A percentile compares a stretch with the other conserved stretches of the same genome.
Conservation (phyloP, 192 early-diverging fungal species). For the Umbelopsis vinacea region DNA sequence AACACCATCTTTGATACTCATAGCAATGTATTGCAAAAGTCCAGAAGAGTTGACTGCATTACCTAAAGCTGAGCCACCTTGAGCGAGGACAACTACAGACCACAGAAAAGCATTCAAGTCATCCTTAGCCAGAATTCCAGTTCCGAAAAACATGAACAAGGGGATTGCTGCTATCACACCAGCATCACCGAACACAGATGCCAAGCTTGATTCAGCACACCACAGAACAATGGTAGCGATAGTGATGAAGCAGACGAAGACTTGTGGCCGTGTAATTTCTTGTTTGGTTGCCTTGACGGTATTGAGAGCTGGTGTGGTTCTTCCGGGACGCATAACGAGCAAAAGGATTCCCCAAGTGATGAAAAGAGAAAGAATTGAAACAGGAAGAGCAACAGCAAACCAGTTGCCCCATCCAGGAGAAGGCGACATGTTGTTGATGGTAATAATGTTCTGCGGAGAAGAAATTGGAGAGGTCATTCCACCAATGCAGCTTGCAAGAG, state of each 20-base stretch:
- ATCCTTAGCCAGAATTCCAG: slow-evolving; percentile 71
- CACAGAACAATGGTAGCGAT: slow-evolving; percentile 70
- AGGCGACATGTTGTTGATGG: slow-evolving; percentile 76
- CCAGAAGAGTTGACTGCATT: slow-evolving; percentile 75
- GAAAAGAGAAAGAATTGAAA: slow-evolving; percentile 66
- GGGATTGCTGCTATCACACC: slow-evolving; percentile 75
- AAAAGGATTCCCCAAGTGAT: slow-evolving; percentile 67
- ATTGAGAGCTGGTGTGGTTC: slow-evolving; percentile 50
- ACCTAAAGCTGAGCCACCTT: slow-evolving; percentile 79
- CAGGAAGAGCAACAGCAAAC: slow-evolving; percentile 70
- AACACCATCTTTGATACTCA: slow-evolving; percentile 57
- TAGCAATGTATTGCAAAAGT: slow-evolving; percentile 65
- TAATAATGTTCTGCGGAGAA: slow-evolving; percentile 79
- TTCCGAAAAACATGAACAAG: slow-evolving; percentile 74
- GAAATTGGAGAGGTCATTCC: slow-evolving; percentile 84
- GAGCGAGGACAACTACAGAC: slow-evolving; percentile 66
- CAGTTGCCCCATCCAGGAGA: slow-evolving; percentile 70
- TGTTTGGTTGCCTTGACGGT: slow-evolving; percentile 49
- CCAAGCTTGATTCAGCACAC: slow-evolving; percentile 67
- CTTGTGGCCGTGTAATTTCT: slow-evolving; percentile 50
- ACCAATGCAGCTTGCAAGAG: slow-evolving; percentile 72
- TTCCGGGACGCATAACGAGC: slow-evolving; percentile 64
- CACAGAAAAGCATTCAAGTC: slow-evolving; percentile 73
- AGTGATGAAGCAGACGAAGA: slow-evolving; percentile 61
- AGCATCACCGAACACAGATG: slow-evolving; percentile 68